Conservation (phyloP, 2,329 filamentous ascomycete species). For the Botrytis sinoallii region DNA sequence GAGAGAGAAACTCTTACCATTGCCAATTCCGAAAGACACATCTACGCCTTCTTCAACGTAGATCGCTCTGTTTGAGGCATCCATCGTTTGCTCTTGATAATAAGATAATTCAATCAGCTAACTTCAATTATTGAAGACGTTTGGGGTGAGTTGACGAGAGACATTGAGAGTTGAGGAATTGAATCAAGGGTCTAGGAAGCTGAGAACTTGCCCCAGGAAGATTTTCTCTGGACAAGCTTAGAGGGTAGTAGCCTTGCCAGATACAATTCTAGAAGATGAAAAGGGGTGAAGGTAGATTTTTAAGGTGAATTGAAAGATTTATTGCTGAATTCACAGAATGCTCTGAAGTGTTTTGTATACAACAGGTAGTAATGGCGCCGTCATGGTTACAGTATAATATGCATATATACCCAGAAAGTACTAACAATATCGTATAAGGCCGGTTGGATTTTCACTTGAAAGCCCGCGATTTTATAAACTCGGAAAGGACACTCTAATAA, state of each 20-base stretch:
- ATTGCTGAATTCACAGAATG: neutral
- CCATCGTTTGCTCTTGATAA: neutral
- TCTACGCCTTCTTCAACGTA: neutral
- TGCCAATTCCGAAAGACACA: neutral
- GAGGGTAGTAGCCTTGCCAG: neutral
- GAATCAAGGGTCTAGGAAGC: neutral
- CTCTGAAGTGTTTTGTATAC: neutral
- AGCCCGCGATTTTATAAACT: neutral
- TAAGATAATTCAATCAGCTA: neutral
- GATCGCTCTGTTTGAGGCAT: too few relatives aligned
- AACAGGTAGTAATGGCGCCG: too few relatives aligned
- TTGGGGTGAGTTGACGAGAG: neutral
- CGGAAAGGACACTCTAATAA: too few relatives aligned
- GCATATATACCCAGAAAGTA: neutral
- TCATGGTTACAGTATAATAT: too few relatives aligned
- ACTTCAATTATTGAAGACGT: neutral
- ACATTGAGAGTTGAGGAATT: neutral
- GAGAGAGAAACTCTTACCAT: neutral
- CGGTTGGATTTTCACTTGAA: neutral
- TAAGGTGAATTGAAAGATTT: neutral
- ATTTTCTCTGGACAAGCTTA: neutral
- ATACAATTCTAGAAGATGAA: neutral
- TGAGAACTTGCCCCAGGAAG: neutral
- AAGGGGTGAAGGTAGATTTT: neutral
- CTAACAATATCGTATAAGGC: neutral